phyloP scores from a whole-genome alignment of 192 early-diverging fungal species.

The Linnemannia zychae region DNA sequence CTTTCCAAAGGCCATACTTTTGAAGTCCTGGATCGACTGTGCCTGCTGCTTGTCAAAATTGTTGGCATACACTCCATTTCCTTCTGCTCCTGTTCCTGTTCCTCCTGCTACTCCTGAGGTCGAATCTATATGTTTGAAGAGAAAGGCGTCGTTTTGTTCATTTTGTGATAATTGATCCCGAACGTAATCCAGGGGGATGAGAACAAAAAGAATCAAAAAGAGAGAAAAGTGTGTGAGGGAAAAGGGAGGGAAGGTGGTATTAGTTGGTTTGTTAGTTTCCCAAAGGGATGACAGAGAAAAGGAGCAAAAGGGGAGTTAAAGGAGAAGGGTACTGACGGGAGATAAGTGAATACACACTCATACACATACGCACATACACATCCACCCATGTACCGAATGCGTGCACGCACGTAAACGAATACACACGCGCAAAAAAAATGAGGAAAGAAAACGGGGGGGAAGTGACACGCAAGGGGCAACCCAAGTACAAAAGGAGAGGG shows the following conservation, averaged over 20 bases:
- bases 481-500: neutral
- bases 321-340: neutral
- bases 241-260: neutral
- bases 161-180: neutral
- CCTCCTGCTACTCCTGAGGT: neutral
- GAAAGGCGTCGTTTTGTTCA: neutral
- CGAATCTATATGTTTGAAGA: neutral
- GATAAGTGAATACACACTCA: neutral
- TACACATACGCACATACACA: neutral
- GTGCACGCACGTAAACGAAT: neutral
- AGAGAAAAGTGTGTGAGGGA: neutral
- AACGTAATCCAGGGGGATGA: neutral
- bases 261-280: conserved; percentile 4
- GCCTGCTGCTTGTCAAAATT: neutral
- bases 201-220: neutral
- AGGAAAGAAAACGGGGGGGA: neutral
- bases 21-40: conserved; percentile 29
- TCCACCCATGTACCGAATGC: neutral
- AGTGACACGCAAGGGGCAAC: conserved; percentile 6
- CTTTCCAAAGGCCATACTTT: conserved; percentile 19
- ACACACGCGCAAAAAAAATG: neutral
- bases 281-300: neutral
- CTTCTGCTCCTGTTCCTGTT: neutral
- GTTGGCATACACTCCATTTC: neutral
- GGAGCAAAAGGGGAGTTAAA: neutral